phyloP scores from a whole-genome alignment of 1,139 yeast genomes.

The Taphrina betulina region DNA sequence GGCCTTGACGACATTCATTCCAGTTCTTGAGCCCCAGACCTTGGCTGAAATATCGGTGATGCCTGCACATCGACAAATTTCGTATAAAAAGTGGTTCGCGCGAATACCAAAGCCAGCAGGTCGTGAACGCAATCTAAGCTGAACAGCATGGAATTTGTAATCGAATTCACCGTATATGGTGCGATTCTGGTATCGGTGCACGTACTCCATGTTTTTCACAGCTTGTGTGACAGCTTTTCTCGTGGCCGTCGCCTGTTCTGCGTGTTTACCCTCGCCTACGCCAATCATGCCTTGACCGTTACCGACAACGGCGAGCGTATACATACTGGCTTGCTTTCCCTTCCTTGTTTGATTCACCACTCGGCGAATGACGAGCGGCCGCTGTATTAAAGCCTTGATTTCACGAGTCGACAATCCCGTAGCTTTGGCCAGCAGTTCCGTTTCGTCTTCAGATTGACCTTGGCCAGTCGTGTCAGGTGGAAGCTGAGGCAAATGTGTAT shows the following conservation, averaged over 20 bases:
- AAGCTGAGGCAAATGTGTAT: conserved; percentile 6
- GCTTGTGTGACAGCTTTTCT: conserved; percentile 93
- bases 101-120: conserved; percentile 84
- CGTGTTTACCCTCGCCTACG: conserved; percentile 89
- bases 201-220: conserved; percentile 73
- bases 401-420: conserved; percentile 25
- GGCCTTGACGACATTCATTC: conserved; percentile 91
- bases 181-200: conserved; percentile 87
- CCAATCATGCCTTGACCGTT: conserved; percentile 93
- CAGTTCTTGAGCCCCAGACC: conserved; percentile 86
- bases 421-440: conserved; percentile 28
- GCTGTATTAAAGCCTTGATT: conserved; percentile 25
- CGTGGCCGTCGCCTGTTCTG: conserved; percentile 75
- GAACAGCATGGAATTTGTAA: conserved; percentile 82
- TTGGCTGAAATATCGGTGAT: conserved; percentile 90
- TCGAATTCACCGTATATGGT: conserved; percentile 85
- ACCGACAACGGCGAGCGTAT: conserved; percentile 86
- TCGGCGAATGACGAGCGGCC: conserved; percentile 48
- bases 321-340: conserved; percentile 85
- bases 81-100: conserved; percentile 86
- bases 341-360: conserved; percentile 91
- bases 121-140: conserved; percentile 76
- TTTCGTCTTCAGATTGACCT: conserved; percentile 28
- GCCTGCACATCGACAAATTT: conserved; percentile 92
- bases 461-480: conserved; percentile 32